Conservation (phyloP, 225 moss, liverwort and hornwort genomes). For the Marchantia paleacea region DNA sequence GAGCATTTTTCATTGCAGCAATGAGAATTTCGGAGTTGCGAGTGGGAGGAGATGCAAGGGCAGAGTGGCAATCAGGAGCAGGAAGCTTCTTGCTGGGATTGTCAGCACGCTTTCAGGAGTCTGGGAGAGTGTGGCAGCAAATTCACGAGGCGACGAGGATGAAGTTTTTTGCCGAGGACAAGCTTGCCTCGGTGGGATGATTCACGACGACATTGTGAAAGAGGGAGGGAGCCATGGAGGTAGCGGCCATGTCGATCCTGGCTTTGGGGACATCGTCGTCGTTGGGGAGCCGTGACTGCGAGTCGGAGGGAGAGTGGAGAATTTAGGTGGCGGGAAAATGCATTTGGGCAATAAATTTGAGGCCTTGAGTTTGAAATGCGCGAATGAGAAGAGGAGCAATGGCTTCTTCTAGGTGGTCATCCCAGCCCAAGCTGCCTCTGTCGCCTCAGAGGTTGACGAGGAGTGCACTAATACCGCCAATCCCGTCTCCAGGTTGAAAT, state of each 20-base stretch:
- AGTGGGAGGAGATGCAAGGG: too few species aligned
- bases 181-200: too few species aligned
- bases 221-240: conserved; percentile 9
- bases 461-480: conserved; percentile 13
- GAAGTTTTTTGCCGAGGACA: too few species aligned
- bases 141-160: too few species aligned
- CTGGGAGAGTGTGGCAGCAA: too few species aligned
- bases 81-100: too few species aligned
- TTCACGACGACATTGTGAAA: too few species aligned
- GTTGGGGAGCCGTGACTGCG: background rate
- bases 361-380: background rate
- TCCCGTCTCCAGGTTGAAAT: conserved; percentile 54
- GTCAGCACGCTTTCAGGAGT: too few species aligned
- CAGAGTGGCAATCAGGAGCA: too few species aligned
- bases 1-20: too few species aligned
- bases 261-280: background rate
- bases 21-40: too few species aligned
- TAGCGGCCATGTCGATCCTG: background rate
- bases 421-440: conserved; percentile 25
- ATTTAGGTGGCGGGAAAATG: background rate
- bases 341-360: conserved; percentile 10
- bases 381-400: background rate
- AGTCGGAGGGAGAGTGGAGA: conserved; percentile 3
- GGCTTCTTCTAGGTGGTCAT: background rate
- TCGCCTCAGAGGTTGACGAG: conserved; percentile 30